Evolutionary conservation across 2,329 filamentous ascomycete genomes (phyloP), one percentile per base, ranked within the genome.

Genomic region (Macrophomina phaseolina): DNA sequence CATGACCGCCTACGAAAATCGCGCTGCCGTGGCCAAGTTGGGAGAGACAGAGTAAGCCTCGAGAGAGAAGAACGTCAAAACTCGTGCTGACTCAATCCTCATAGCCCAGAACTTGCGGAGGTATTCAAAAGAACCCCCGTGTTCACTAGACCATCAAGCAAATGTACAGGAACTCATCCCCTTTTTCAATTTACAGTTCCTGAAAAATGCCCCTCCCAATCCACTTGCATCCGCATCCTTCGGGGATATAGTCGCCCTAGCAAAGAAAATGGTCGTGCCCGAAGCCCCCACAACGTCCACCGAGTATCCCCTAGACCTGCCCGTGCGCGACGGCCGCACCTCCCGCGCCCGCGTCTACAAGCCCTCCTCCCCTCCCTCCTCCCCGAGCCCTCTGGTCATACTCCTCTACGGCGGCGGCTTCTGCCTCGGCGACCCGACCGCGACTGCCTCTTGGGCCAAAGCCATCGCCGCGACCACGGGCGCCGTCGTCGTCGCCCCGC

Each of bases 251-350:
- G 49, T 30, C 30, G 14, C 8, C 28, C 14, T 53, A 9, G 34
- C 28, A 14, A 11, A 3, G 16, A 38, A 18, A 1, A 34, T 38
- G 16, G 32, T 34, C 7, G 11, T 12, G 16, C 52, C 52, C 34
- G 34, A 55, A 32, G 14, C 34, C 0, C 32, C 32, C 32, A 11
- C 7, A 9, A 55, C 34, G 16, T 16, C 52, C 34, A 55, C 52
- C 52, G n/a, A 55, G 32, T 40, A 38, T 34, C 52, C 52, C 32
- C 5, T 55, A 4, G 34, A 16, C 52, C 34, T 55, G 14, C 52
- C 52, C 34, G 14, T 55, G 34, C 52, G 52, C 52, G 52, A 55
- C 16, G 52, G 52, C 52, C 52, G 52, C 52, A 55, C 52, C 32
- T 38, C 16, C 52, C 52, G 34, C 32, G 52, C 32, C 52, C 34